Conservation (phyloP, 352 stramenopile species). For the Phytophthora aleatoria region DNA sequence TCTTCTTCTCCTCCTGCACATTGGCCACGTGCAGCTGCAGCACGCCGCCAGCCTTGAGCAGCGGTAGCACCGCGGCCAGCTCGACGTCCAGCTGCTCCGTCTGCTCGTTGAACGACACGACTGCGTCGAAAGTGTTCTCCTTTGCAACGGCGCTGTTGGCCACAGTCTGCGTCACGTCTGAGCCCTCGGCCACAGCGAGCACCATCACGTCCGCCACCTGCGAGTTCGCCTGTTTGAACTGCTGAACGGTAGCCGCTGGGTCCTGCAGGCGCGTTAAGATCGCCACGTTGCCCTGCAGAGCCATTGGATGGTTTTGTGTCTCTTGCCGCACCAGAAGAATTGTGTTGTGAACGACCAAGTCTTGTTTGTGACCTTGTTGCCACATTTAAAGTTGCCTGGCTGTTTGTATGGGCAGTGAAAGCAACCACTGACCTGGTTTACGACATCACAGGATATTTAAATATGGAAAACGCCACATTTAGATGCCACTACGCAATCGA, state of each 20-base stretch:
- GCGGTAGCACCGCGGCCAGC: slow-evolving; percentile 46
- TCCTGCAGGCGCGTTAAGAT: slow-evolving; percentile 62
- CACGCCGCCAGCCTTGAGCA: slow-evolving; percentile 56
- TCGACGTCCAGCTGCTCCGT: slow-evolving; percentile 47
- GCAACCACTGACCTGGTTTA: slow-evolving; percentile 13
- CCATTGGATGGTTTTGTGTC: slow-evolving; percentile 27
- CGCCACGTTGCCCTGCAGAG: slow-evolving; percentile 54
- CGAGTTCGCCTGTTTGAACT: slow-evolving; percentile 49
- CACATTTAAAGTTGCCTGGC: slow-evolving; percentile 7
- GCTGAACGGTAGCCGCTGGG: slow-evolving; percentile 38
- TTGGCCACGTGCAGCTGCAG: slow-evolving; percentile 63
- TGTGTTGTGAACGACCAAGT: slow-evolving; percentile 9
- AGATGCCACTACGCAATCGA: slow-evolving; percentile 9
- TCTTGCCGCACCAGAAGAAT: slow-evolving; percentile 35
- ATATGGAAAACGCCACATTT: background rate
- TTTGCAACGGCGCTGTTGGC: slow-evolving; percentile 34
- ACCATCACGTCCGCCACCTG: slow-evolving; percentile 54
- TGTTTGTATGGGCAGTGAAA: slow-evolving; percentile 2
- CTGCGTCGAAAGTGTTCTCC: slow-evolving; percentile 46
- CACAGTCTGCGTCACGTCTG: slow-evolving; percentile 50
- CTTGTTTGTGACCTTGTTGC: slow-evolving; percentile 6
- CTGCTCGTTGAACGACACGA: slow-evolving; percentile 68
- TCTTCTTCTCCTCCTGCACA: slow-evolving; percentile 71
- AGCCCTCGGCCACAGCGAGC: slow-evolving; percentile 42
- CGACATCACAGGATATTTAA: background rate